phyloP scores from a whole-genome alignment of 148 eudicot genomes.

The Polygonum aviculare region DNA sequence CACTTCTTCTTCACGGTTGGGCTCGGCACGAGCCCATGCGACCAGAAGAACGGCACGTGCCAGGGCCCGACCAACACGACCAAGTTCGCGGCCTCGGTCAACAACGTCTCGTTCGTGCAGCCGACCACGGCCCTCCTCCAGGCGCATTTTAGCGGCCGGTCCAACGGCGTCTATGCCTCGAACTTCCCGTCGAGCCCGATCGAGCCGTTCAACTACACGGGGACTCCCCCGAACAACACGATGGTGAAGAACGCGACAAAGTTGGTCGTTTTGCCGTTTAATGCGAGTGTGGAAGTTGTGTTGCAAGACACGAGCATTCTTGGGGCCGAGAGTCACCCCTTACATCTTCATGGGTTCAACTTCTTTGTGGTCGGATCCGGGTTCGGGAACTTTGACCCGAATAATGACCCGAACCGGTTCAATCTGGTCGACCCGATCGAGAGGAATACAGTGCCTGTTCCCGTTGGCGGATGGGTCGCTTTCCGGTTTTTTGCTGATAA shows the following conservation, averaged over 20 bases:
- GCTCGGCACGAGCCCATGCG: constrained; percentile 53
- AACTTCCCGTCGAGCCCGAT: constrained; percentile 43
- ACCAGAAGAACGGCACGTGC: constrained; percentile 31
- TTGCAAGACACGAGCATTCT: constrained; percentile 63
- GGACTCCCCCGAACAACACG: constrained; percentile 46
- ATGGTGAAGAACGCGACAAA: constrained; percentile 40
- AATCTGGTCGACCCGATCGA: constrained; percentile 58
- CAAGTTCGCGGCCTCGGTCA: constrained; percentile 40
- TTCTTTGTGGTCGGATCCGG: constrained; percentile 70
- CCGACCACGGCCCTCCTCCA: constrained; percentile 51
- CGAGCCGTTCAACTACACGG: constrained; percentile 46
- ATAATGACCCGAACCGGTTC: constrained; percentile 38
- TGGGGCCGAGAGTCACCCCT: constrained; percentile 56
- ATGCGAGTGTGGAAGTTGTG: constrained; percentile 50
- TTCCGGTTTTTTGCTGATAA: constrained; percentile 59
- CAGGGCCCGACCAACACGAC: constrained; percentile 48
- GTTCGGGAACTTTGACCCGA: constrained; percentile 50
- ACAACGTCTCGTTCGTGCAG: constrained; percentile 54
- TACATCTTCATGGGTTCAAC: constrained; percentile 63
- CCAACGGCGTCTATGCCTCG: constrained; percentile 37
- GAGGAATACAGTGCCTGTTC: constrained; percentile 61
- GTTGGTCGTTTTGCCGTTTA: constrained; percentile 38
- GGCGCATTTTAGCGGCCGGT: constrained; percentile 33
- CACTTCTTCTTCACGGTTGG: constrained; percentile 55
- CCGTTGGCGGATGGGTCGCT: constrained; percentile 67